A percentile compares a stretch with the other conserved stretches of the same genome.
phyloP scores from a whole-genome alignment of 2,329 filamentous ascomycete species.

The Ophiostoma angusticollis region DNA sequence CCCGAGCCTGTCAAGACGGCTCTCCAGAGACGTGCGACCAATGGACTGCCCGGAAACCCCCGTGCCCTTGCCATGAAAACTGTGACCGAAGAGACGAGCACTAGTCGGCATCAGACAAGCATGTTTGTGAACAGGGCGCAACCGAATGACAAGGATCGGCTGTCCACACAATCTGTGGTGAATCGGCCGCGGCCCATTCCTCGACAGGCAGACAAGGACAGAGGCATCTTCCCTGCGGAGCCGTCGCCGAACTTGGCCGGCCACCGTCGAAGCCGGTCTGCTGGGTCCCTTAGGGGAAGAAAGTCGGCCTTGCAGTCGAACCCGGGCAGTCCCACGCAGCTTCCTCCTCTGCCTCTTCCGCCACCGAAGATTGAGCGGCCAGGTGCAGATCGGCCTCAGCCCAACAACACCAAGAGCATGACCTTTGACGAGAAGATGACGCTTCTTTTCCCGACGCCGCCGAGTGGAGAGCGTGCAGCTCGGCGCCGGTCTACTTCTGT shows the following conservation, averaged over 20 bases:
- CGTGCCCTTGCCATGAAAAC: slow-evolving; percentile 24
- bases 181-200: slow-evolving; percentile 45
- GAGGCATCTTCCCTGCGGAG: slow-evolving; percentile 35
- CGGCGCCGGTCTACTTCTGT: slow-evolving; percentile 29
- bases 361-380: slow-evolving; percentile 23
- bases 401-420: slow-evolving; percentile 45
- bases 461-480: slow-evolving; percentile 15
- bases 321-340: slow-evolving; percentile 33
- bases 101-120: slow-evolving; percentile 31
- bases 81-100: slow-evolving; percentile 17
- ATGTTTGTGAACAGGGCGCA: slow-evolving; percentile 41
- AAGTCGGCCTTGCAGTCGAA: slow-evolving; percentile 33
- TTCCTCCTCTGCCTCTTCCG: slow-evolving; percentile 43
- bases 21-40: slow-evolving; percentile 31
- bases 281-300: slow-evolving; percentile 30
- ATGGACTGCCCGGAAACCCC: slow-evolving; percentile 37
- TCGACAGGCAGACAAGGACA: slow-evolving; percentile 32
- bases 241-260: slow-evolving; percentile 22
- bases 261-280: slow-evolving; percentile 38
- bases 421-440: slow-evolving; percentile 45
- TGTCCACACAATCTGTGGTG: slow-evolving; percentile 29
- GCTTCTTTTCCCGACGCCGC: slow-evolving; percentile 32
- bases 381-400: slow-evolving; percentile 25
- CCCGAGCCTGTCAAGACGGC: slow-evolving; percentile 25
- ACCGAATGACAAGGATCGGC: slow-evolving; percentile 13